phyloP scores from a whole-genome alignment of 768 basidiomycete genomes.

The Cystoderma amianthinum region DNA sequence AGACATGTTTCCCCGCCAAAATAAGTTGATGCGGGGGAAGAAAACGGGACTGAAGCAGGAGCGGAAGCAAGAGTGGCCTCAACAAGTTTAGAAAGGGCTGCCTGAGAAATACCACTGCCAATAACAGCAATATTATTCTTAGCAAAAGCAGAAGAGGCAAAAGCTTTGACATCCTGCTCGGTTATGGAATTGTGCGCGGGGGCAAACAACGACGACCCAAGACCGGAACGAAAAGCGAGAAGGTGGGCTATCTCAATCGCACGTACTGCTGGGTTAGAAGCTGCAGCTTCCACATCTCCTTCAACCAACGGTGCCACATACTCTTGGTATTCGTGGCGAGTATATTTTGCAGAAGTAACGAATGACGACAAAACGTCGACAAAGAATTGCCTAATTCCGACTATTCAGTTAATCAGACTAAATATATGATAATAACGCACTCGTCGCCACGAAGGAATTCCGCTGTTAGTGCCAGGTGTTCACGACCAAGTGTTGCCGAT shows the following conservation, averaged over 20 bases:
- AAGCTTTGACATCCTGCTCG: constrained; percentile 65
- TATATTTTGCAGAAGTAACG: constrained; percentile 76
- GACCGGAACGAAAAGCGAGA: constrained; percentile 90
- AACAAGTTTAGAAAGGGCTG: constrained; percentile 64
- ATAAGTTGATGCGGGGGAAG: constrained; percentile 34
- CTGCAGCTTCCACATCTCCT: constrained; percentile 59
- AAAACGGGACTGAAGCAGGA: constrained; percentile 27
- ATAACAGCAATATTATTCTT: constrained; percentile 80
- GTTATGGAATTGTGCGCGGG: constrained; percentile 59
- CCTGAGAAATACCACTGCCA: constrained; percentile 79
- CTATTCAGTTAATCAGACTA: constrained; percentile 2
- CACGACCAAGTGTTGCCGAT: constrained; percentile 76
- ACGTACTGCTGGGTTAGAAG: constrained; percentile 50
- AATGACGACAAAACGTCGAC: constrained; percentile 83
- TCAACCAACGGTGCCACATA: constrained; percentile 66
- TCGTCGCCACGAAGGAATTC: constrained; percentile 95
- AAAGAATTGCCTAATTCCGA: constrained; percentile 66
- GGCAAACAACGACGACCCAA: constrained; percentile 87
- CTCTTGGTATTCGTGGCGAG: constrained; percentile 72
- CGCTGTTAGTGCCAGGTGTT: constrained; percentile 89
- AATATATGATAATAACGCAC: constrained; percentile 44
- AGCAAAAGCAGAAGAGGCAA: constrained; percentile 66
- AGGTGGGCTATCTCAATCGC: constrained; percentile 86
- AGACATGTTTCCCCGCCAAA: constrained; percentile 87
- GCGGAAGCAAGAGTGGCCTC: constrained; percentile 52